Evolutionary conservation across 495 filamentous ascomycete genomes (phyloP), one percentile per base, ranked within the genome.

Genomic region (Daldinia vernicosa): DNA sequence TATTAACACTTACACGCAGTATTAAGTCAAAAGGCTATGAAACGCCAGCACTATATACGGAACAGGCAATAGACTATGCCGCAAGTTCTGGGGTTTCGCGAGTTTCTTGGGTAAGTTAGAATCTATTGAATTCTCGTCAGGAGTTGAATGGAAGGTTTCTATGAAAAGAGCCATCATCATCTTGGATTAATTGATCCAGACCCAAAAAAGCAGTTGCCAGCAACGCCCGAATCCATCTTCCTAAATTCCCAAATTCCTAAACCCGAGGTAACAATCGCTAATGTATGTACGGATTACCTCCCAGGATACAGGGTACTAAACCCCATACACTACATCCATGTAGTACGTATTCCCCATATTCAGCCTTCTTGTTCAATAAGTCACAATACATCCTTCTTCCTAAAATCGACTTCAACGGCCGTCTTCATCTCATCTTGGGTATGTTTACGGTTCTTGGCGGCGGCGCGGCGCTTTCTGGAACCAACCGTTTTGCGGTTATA

Each of bases 401-500:
- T 11, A 22, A 53, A 30, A n/a, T 30, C 12, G 8, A 52, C 50
- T 8, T 6, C 50, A 53, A 60, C 14, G 53, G 15, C 22, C 47
- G 15, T 26, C 15, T 24, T 30, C 26, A 27, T 4, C 14, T 53
- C 15, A 22, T 6, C 30, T 32, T 32, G 8, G 8, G 30, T 17
- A 30, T 53, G 7, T 53, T 17, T 53, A n/a, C 26, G 15, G 24
- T 7, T 24, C 50, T 53, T 53, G 50, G 50, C 50, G 30, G 54
- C 32, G 54, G 54, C 54, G 12, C 33, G 32, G 32, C 54, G 32
- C 22, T 57, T 39, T 57, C 33, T 39, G 32, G 33, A 37, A 66
- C 32, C 27, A 58, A 37, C 28, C 51, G 40, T 63, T 51, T 28
- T 40, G 14, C 56, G 47, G 67, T 60, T 51, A 60, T 43, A 51